Evolutionary conservation across 441 rosid genomes (phyloP).

Genomic region (Aquilaria agallochum): DNA sequence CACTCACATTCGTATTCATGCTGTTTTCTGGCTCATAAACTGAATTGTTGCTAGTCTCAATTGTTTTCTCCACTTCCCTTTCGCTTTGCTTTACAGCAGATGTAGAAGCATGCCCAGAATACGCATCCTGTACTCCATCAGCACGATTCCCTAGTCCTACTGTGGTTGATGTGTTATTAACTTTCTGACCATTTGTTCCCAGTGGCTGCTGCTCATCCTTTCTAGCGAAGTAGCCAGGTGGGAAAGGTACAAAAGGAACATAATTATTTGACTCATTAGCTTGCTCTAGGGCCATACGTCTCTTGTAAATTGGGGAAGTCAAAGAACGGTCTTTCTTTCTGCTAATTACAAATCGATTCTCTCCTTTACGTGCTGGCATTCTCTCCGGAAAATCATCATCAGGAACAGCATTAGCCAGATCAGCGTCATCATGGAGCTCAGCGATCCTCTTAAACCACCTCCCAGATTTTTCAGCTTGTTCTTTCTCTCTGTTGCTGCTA

Average conservation of each 20-base stretch:
- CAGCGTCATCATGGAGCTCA: conserved; percentile 37
- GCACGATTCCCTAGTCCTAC: no score
- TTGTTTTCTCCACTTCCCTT: conserved; percentile 1
- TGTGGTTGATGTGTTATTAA: conserved; percentile 9
- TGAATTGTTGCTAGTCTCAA: conserved; percentile 9
- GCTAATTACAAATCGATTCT: conserved; percentile 51
- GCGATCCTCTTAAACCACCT: conserved; percentile 49
- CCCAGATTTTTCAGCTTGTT: conserved; percentile 44
- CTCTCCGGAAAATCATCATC: conserved; percentile 39
- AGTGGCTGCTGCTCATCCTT: conserved; percentile 36
- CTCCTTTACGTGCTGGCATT: conserved; percentile 55
- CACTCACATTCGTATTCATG: conserved; percentile 17
- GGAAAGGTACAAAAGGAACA: conserved; percentile 84
- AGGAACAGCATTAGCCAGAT: conserved; percentile 20
- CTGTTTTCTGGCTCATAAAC: conserved; percentile 10
- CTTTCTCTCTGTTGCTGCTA: conserved; percentile 24
- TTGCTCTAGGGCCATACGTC: conserved; percentile 47
- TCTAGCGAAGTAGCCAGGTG: conserved; percentile 67
- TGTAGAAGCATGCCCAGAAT: conserved; percentile 2
- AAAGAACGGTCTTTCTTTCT: conserved; percentile 58
- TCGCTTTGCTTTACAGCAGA: no score
- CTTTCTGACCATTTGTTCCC: conserved; percentile 14
- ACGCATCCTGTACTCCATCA: conserved; percentile 10
- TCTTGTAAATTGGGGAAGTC: conserved; percentile 68
- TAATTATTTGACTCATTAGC: conserved; percentile 46